Base-by-base conservation (phyloP, 805 yeast species). In the Alloascoidea hylecoeti region DNA sequence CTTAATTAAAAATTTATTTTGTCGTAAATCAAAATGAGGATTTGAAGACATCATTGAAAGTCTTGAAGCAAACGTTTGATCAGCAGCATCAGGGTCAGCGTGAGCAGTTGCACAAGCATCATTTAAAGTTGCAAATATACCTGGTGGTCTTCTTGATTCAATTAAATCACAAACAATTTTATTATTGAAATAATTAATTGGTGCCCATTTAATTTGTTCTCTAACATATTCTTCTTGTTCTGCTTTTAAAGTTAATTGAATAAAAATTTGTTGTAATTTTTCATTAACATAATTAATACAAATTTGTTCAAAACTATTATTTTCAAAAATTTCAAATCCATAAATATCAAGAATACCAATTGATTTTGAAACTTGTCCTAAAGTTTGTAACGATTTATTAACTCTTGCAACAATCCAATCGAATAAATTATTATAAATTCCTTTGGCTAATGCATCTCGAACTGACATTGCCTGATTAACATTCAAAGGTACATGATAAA, bases 81-180 rank as follows among this genome's bases (percentile, higher is more conserved):
- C 99, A 2, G 97, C 97, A 15, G 97, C 98, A 38, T 64, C 69
- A 1, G 96, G 80, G 53, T 92, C 97, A 3, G 98, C 99, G 55
- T 92, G 98, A 0, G 98, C 98, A 17, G 97, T 92, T 28, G 96
- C 96, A 51, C 86, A 79, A 1, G 97, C 89, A 64, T 92, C 98
- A 58, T 89, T 92, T 60, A 92, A 69, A 2, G 95, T 95, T 2
- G 97, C 94, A 63, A 92, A 88, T 34, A 92, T 69, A 42, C 98
- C 98, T 1, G 96, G 96, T 1, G 98, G 97, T 52, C 96, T 75
- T 42, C 75, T 74, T 18, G 84, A 80, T 60, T 92, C 99, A 52
- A 92, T 92, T 53, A 92, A 68, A 49, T 92, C 99, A 64, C 97
- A 92, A 18, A 92, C 98, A 47, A 92, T 79, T 60, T 89, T 78